phyloP scores from a whole-genome alignment of 1,284 basidiomycete species.

The Pseudozyma hubeiensis region DNA sequence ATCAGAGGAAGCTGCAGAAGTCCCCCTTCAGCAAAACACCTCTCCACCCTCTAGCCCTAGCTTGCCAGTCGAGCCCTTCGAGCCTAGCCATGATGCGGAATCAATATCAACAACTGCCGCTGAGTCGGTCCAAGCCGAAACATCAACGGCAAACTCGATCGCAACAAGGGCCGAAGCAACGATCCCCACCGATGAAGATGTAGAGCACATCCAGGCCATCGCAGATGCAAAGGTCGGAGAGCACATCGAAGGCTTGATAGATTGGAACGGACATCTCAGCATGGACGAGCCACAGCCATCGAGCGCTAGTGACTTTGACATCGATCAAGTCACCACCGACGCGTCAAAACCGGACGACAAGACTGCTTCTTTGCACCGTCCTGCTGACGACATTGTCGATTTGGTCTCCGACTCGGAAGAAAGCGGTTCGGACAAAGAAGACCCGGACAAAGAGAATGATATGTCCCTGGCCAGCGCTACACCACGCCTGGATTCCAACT shows the following conservation, averaged over 20 bases:
- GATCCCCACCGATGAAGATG: constrained; percentile 26
- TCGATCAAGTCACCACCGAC: background rate
- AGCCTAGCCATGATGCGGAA: background rate
- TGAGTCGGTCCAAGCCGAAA: background rate
- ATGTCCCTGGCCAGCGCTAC: constrained; percentile 21
- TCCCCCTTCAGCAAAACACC: constrained; percentile 7
- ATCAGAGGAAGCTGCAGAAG: constrained; percentile 30
- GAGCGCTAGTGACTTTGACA: background rate
- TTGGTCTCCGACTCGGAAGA: constrained; percentile 31
- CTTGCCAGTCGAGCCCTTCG: background rate
- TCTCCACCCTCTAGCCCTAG: constrained; percentile 13
- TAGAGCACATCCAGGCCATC: constrained; percentile 22
- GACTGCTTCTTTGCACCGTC: background rate
- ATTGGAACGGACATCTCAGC: constrained; percentile 16
- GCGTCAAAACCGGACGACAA: background rate
- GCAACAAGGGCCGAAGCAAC: background rate
- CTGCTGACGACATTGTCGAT: constrained; percentile 12
- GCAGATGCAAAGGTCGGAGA: constrained; percentile 27
- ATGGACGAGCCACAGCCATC: constrained; percentile 3
- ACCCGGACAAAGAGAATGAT: constrained; percentile 49
- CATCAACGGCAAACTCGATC: background rate
- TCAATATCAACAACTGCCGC: background rate
- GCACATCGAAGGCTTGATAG: constrained; percentile 20
- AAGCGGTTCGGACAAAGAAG: constrained; percentile 10
- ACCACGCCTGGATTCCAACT: constrained; percentile 18